These are phyloP conservation scores for Aristolochia fimbriata DNA, from an alignment of 164 flowering plant genomes.

Conservation along the genomic window DNA sequence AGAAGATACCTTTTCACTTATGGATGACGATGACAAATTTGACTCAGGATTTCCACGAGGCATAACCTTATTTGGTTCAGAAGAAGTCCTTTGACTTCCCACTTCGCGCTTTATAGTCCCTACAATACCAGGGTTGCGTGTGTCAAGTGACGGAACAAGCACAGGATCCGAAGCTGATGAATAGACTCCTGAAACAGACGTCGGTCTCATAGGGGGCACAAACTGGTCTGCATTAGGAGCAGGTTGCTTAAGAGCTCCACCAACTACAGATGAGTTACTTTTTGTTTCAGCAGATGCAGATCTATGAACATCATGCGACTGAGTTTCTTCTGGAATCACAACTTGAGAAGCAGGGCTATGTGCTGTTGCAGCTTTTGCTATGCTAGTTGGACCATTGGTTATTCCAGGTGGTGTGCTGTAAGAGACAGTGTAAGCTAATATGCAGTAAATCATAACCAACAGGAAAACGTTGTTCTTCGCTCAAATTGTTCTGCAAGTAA, in stretches of 20 bases:
- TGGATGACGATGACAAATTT: slow-evolving; percentile 11
- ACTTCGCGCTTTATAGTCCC: slow-evolving; percentile 55
- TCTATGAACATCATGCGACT: slow-evolving; percentile 10
- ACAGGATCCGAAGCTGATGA: slow-evolving; percentile 68
- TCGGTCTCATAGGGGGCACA: slow-evolving; percentile 9
- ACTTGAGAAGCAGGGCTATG: slow-evolving; percentile 13
- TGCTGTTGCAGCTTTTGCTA: slow-evolving; percentile 18
- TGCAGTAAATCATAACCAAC: too few species aligned
- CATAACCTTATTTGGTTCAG: slow-evolving; percentile 27
- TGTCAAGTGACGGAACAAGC: slow-evolving; percentile 45
- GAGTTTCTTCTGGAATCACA: slow-evolving; percentile 17
- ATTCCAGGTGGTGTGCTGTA: slow-evolving; percentile 37
- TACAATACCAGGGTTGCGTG: slow-evolving; percentile 32
- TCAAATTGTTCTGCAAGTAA: not conserved
- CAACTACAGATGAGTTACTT: slow-evolving; percentile 4
- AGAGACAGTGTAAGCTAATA: slow-evolving; percentile 2
- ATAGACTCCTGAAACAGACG: slow-evolving; percentile 41
- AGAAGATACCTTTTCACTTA: slow-evolving; percentile 15
- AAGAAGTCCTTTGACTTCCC: slow-evolving; percentile 29
- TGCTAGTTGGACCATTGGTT: slow-evolving; percentile 31
- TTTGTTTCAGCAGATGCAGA: slow-evolving; percentile 5
- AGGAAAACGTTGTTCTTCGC: not conserved
- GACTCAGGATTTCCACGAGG: slow-evolving; percentile 10
- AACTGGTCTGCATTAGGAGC: slow-evolving; percentile 1
- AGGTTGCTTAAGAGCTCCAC: slow-evolving; percentile 5